Evolutionary conservation across 148 eudicot species (phyloP), one percentile per base, ranked within the genome.

Genomic region (Vaccinium corymbosum): DNA sequence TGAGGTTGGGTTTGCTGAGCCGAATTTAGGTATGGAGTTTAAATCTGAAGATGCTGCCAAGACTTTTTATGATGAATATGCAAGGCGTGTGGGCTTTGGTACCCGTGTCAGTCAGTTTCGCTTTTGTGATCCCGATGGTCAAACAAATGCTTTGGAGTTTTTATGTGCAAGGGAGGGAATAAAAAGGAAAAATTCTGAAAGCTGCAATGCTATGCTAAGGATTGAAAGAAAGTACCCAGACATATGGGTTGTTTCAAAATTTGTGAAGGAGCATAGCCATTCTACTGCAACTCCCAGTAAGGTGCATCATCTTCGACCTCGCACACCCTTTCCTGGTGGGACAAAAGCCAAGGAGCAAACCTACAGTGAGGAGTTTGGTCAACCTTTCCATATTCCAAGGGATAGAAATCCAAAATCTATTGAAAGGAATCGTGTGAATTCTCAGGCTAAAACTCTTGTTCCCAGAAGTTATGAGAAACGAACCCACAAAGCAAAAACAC

Each of bases 231-330:
- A 84, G 79, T 91, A 89, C 83, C 38, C 82, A 62, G 79, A 85
- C 73, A 94, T 81, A 82, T 95, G 97, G 98, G 86, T 84, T 72
- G 94, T 93, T 79, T 90, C 94, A 11, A 94, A 88, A 84, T 91
- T 94, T 81, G 89, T 94, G 57, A 94, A 92, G 90, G 94, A 93
- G 86, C 98, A 94, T 82, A 94, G 78, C 81, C 98, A 95, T 80
- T 78, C 91, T 22, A 70, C 85, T 42, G 88, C 78, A 62, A 87
- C 81, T 76, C 83, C 88, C 53, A 84, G 83, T 81, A 89, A 89
- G 86, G 88, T 93, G 86, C 93, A 90, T 79, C 85, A 81, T 85
- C 87, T 87, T 77, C 86, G 86, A 66, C 90, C 94, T 10, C 88
- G 85, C 70, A 86, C 90, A 85, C 95, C 88, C 87, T 91, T 86